Percentiles rank a stretch among this genome's conserved stretches.
phyloP scores from a whole-genome alignment of 179 eudicot genomes.

The Gypsophila paniculata region DNA sequence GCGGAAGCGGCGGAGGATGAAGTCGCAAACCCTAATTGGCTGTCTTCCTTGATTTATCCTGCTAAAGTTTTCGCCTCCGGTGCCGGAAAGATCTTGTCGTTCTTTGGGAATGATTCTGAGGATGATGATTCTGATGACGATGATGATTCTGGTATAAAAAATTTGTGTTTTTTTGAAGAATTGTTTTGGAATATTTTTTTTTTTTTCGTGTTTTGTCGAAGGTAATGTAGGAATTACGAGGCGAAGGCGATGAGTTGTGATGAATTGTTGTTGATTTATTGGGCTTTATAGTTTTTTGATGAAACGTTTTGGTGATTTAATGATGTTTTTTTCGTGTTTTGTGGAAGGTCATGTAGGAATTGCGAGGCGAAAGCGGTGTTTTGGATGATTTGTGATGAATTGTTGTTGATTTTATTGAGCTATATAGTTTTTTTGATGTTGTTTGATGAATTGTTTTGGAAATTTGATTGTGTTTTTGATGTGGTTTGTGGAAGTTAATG shows the following conservation, averaged over 20 bases:
- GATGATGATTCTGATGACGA: slow-evolving; percentile 32
- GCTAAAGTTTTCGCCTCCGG: slow-evolving; percentile 59
- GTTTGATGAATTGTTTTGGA: too few relatives aligned
- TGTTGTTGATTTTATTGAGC: too few relatives aligned
- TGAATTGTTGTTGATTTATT: too few relatives aligned
- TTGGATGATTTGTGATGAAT: too few relatives aligned
- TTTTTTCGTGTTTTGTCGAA: background rate
- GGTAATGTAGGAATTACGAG: background rate
- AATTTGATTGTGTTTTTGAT: too few relatives aligned
- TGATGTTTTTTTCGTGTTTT: too few relatives aligned
- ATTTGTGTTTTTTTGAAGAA: background rate
- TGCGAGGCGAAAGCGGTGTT: too few relatives aligned
- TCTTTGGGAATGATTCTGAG: slow-evolving; percentile 40
- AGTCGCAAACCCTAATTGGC: slow-evolving; percentile 66
- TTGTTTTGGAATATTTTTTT: background rate
- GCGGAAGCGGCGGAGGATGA: slow-evolving; percentile 7
- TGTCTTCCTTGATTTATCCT: slow-evolving; percentile 54
- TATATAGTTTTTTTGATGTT: too few relatives aligned
- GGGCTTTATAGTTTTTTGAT: too few relatives aligned
- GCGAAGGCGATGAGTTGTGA: background rate
- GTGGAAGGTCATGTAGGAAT: too few relatives aligned
- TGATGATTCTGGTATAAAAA: slow-evolving; percentile 33
- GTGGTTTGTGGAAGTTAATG: too few relatives aligned
- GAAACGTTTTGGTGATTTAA: too few relatives aligned
- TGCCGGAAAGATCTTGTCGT: slow-evolving; percentile 56